Evolutionary conservation across 176 grass and related monocot species (phyloP), one percentile per base, ranked within the genome.

Genomic region (Rhynchospora pubera): DNA sequence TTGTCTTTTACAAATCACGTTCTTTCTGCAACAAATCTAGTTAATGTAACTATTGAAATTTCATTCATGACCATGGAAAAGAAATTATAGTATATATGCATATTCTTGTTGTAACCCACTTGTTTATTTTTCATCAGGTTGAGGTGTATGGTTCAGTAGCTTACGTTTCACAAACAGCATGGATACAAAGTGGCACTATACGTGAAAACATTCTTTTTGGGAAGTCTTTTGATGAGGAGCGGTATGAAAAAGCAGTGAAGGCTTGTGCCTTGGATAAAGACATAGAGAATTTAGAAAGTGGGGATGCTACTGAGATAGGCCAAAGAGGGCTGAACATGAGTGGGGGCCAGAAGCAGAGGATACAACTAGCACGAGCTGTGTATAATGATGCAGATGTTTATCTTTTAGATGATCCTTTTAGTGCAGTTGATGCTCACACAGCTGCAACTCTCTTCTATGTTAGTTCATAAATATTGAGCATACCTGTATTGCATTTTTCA

Each of bases 241-340:
- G 57, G 9, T 98, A 98, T 43, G 78, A 91, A 13, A 98, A 84
- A 81, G 79, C 87, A 26, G 91, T 94, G 62, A 85, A 90, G 76
- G 81, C 80, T 7, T 94, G 89, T 83, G 95, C 95, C 42, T 78
- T 98, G 88, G 92, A 98, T 57, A 93, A 94, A 85, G 95, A 98
- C 62, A 88, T 94, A 0, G 85, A 91, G 57, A 93, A 88, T 14
- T 98, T 98, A 39, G 84, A 91, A 42, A 90, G 93, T 62, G 90
- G 95, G 18, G 95, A 98, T 83, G 68, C 87, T 4, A 98, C 95
- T 6, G 95, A 98, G 85, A 98, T 98, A 9, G 92, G 95, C 4
- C 95, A 98, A 85, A 89, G 92, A 84, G 95, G 95, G 16, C 76
- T 98, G n/a, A 98, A 94, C 79, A 98, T 98, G 95, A 98, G 95